Evolutionary conservation across 805 yeast species (phyloP).

Genomic region (Ogataea ramenticola): DNA sequence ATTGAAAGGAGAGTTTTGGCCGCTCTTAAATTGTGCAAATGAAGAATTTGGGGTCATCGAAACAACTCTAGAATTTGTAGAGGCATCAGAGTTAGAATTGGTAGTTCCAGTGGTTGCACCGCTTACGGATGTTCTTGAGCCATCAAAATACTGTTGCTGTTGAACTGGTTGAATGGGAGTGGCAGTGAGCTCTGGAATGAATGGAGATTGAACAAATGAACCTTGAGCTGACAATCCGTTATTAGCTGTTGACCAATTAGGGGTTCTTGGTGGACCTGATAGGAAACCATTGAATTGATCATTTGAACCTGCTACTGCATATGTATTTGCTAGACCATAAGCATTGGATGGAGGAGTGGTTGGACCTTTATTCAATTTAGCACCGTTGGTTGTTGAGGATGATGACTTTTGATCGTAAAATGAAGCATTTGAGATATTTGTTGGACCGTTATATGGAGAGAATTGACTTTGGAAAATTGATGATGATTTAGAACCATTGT

Average conservation of each 20-base stretch:
- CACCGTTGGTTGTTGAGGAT: slow-evolving; percentile 7
- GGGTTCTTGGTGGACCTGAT: slow-evolving; percentile 24
- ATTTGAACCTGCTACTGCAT: slow-evolving; percentile 1
- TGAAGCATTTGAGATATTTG: not conserved
- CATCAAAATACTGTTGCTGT: slow-evolving; percentile 1
- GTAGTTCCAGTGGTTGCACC: not conserved
- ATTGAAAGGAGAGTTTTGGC: slow-evolving; percentile 17
- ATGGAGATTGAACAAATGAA: slow-evolving; percentile 11
- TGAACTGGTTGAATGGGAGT: slow-evolving; percentile 10
- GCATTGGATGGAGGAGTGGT: slow-evolving; percentile 1
- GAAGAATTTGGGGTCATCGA: slow-evolving; percentile 15
- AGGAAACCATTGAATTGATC: not conserved
- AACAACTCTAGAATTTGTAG: not conserved
- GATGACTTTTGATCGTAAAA: slow-evolving; percentile 9
- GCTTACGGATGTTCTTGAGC: not conserved
- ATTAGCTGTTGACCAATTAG: slow-evolving; percentile 23
- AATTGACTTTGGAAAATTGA: slow-evolving; percentile 19
- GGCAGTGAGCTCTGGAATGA: slow-evolving; percentile 14
- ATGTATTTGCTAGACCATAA: slow-evolving; percentile 2
- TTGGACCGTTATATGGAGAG: slow-evolving; percentile 9
- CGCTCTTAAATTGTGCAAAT: slow-evolving; percentile 10
- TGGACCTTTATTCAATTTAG: slow-evolving; percentile 5
- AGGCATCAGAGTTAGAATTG: slow-evolving; percentile 1
- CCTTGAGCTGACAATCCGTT: slow-evolving; percentile 8
- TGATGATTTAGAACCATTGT: slow-evolving; percentile 6